Percentiles rank a stretch among this genome's conserved stretches.
phyloP scores from a whole-genome alignment of 495 filamentous ascomycete species.

The Penicillium verhagenii region DNA sequence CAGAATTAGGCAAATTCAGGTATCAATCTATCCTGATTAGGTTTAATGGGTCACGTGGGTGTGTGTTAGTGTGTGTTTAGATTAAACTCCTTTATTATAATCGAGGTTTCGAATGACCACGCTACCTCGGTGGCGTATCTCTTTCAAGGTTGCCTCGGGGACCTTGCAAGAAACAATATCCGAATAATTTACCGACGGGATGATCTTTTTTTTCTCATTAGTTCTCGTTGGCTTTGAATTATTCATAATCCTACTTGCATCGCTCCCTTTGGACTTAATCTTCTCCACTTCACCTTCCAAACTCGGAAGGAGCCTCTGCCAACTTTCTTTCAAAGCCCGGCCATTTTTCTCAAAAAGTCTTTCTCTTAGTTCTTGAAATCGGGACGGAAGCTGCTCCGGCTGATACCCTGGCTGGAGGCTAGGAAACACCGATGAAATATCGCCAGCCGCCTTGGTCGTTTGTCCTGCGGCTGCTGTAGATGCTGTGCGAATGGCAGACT shows the following conservation, averaged over 20 bases:
- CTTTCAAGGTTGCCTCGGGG: slow-evolving; percentile 43
- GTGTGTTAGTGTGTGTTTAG: too few relatives aligned
- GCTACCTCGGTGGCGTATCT: slow-evolving; percentile 61
- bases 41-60: too few relatives aligned
- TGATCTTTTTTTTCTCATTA: slow-evolving; percentile 45
- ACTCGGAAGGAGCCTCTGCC: slow-evolving; percentile 65
- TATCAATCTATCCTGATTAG: too few relatives aligned
- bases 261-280: slow-evolving; percentile 49
- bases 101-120: slow-evolving; percentile 60
- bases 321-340: slow-evolving; percentile 59
- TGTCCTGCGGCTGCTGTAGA: slow-evolving; percentile 34
- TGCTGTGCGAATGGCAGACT: slow-evolving; percentile 33
- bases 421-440: slow-evolving; percentile 83
- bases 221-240: background rate
- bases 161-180: slow-evolving; percentile 49
- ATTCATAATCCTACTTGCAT: slow-evolving; percentile 33
- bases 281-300: slow-evolving; percentile 50
- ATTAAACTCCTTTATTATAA: too few relatives aligned
- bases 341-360: slow-evolving; percentile 62
- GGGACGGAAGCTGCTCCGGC: slow-evolving; percentile 61
- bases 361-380: slow-evolving; percentile 76
- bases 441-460: slow-evolving; percentile 55
- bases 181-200: slow-evolving; percentile 59
- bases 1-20: too few relatives aligned
- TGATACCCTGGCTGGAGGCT: slow-evolving; percentile 67